Evolutionary conservation across 106 monocot genomes (phyloP).

Genomic region (Dendrobium officinale): DNA sequence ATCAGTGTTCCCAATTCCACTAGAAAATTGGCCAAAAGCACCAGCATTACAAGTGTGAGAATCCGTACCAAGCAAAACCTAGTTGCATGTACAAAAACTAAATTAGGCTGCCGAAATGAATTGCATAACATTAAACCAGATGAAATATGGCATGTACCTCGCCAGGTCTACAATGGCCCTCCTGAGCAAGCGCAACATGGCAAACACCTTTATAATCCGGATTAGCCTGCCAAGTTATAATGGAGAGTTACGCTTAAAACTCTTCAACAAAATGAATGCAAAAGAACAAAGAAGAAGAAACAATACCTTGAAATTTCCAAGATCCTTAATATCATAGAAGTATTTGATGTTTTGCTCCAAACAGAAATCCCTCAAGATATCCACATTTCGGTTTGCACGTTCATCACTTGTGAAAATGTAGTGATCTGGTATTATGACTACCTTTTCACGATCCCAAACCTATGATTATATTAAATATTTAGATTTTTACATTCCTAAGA

Average conservation of each 20-base stretch:
- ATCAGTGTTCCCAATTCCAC: constrained; percentile 99
- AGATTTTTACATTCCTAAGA: no score
- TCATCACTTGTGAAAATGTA: constrained; percentile 97
- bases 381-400: constrained; percentile 92
- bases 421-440: constrained; percentile 95
- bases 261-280: background rate
- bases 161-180: constrained; percentile 96
- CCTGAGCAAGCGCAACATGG: constrained; percentile 93
- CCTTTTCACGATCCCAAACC: constrained; percentile 97
- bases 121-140: background rate
- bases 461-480: constrained; percentile 13
- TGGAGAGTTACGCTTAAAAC: background rate
- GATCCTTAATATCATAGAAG: constrained; percentile 92
- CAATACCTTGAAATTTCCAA: constrained; percentile 84
- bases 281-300: background rate
- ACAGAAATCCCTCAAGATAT: constrained; percentile 89
- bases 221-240: constrained; percentile 52
- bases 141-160: constrained; percentile 40
- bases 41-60: constrained; percentile 97
- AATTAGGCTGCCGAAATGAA: background rate
- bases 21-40: constrained; percentile 97
- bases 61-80: constrained; percentile 98
- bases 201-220: constrained; percentile 98
- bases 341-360: constrained; percentile 90
- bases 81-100: constrained; percentile 1